A percentile compares a stretch with the other conserved stretches of the same genome.
Conservation (phyloP, 768 basidiomycete genomes). For the Lactarius trivialis region DNA sequence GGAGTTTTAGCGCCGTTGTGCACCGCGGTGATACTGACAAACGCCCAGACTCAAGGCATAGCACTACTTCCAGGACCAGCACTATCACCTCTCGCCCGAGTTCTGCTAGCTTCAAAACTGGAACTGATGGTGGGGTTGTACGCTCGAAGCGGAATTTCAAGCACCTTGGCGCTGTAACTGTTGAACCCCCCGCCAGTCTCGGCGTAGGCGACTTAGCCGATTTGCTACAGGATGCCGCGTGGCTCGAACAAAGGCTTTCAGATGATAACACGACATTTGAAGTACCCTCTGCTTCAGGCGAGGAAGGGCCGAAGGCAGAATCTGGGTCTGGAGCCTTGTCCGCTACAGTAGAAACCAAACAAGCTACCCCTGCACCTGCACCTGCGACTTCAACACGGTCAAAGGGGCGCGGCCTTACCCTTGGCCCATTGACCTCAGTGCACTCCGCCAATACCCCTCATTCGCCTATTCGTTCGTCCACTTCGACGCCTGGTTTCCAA, state of each 20-base stretch:
- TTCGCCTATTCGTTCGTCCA: slow-evolving; percentile 11
- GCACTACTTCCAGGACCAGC: slow-evolving; percentile 15
- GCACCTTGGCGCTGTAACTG: slow-evolving; percentile 20
- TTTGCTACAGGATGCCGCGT: slow-evolving; percentile 51
- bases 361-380: slow-evolving; percentile 11
- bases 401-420: slow-evolving; percentile 14
- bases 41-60: slow-evolving; percentile 1
- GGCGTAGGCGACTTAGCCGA: slow-evolving; percentile 46
- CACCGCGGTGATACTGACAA: slow-evolving; percentile 26
- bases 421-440: not conserved
- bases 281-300: not conserved
- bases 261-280: slow-evolving; percentile 35
- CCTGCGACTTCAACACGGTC: slow-evolving; percentile 8
- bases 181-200: slow-evolving; percentile 40
- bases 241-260: slow-evolving; percentile 48
- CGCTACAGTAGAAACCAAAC: not conserved
- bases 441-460: not conserved
- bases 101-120: slow-evolving; percentile 18
- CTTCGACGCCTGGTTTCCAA: slow-evolving; percentile 18
- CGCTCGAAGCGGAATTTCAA: slow-evolving; percentile 25
- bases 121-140: slow-evolving; percentile 23
- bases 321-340: not conserved
- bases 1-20: slow-evolving; percentile 31
- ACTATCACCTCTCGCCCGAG: slow-evolving; percentile 18
- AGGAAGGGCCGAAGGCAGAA: slow-evolving; percentile 9